Evolutionary conservation across 1,284 basidiomycete genomes (phyloP), one percentile per base, ranked within the genome.

Genomic region (Phylloboletellus chloephorus): DNA sequence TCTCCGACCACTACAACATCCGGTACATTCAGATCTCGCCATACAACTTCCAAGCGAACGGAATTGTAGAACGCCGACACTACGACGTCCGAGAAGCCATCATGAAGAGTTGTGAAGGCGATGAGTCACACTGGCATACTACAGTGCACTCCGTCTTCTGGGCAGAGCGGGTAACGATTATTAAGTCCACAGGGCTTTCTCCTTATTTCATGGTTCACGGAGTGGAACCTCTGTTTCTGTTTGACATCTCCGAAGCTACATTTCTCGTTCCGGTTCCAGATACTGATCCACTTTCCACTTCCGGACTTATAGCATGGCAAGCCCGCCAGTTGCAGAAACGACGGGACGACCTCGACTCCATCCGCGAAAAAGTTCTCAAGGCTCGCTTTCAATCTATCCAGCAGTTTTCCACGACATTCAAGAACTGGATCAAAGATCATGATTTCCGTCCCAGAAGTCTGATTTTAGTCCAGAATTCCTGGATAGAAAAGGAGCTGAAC

Each of bases 391-490:
- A 41, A 7, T 51, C 56, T 0, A 53, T 53, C 0, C 13, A 41
- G 1, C 37, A 47, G 0, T 61, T 62, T 37, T 51, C 60, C 25
- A 21, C 36, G 7, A 48, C 56, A 2, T 52, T 63, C 33, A 32
- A 28, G 0, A 24, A 46, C 3, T 47, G 48, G 2, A 64, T 67
- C 25, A 41, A 46, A 1, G 51, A 67, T 39, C 65, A 53, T 39
- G 33, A 64, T 31, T 72, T 71, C 49, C 28, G 49, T 12, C 60
- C 53, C 0, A 67, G 68, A 1, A 50, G 44, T 2, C 44, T 73
- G 0, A 65, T 71, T 0, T 52, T 71, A 0, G 49, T 68, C 2
- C 42, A 5, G 0, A 42, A 42, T 25, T 15, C 22, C 1, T 1
- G 7, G 2, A 15, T 40, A 15, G 20, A 35, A 29, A 16, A 29